Evolutionary conservation across 805 yeast species (phyloP), one percentile per base, ranked within the genome.

Genomic region (Ogataea paraovalis): DNA sequence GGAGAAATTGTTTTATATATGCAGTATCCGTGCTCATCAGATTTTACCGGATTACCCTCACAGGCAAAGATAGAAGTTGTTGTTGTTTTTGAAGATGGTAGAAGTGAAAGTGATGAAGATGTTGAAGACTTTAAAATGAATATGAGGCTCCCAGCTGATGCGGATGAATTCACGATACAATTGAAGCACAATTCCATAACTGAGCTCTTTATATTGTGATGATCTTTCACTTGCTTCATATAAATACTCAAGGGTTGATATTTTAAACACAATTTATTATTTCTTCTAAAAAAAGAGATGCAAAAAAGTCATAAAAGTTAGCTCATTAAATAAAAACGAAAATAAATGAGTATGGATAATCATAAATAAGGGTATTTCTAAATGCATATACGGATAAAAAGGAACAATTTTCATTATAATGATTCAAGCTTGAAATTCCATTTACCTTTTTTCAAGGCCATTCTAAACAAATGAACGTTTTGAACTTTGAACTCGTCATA

Each of bases 381-480:
- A 19, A 37, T 5, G 16, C 3, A 34, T 16, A 34, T 2, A 4
- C n/a, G n/a, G n/a, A n/a, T n/a, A n/a, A n/a, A n/a, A n/a, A n/a
- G n/a, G n/a, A n/a, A n/a, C n/a, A n/a, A n/a, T n/a, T n/a, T n/a
- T n/a, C n/a, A n/a, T n/a, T n/a, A n/a, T n/a, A n/a, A n/a, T 6
- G 28, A 28, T 19, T 30, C 22, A 21, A 41, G 2, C 21, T 33
- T 25, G 19, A 5, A 4, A 4, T 23, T 9, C 9, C 7, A 7
- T 13, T 37, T 37, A 20, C n/a, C 6, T 23, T 32, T 46, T 40
- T 46, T 54, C 56, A 50, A 50, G 58, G 60, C 55, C 52, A 75
- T 57, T 43, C 71, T 68, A 49, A 71, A 73, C 46, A 76, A 53
- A 52, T 68, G 68, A 19, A 74, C 76, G 36, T 69, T 64, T 46